Percentiles rank a stretch among this genome's conserved stretches.
Conservation (phyloP, 163 green algal genomes). For the Scenedesmus sp. region DNA sequence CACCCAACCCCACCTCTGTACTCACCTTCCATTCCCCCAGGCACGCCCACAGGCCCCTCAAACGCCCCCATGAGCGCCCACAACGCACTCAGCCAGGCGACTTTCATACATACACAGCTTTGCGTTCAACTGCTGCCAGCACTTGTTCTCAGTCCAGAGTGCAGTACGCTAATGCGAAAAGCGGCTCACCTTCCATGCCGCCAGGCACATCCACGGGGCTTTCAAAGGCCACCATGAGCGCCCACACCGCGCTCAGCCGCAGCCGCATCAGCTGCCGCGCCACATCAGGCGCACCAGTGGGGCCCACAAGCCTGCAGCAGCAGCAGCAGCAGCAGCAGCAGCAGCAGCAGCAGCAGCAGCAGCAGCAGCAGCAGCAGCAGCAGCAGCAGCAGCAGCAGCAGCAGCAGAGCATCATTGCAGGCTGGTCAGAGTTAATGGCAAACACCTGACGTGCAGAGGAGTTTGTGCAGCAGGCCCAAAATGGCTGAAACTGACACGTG, state of each 20-base stretch:
- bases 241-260: constrained; percentile 78
- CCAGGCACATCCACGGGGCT: constrained; percentile 52
- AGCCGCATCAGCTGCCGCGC: constrained; percentile 74
- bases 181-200: constrained; percentile 67
- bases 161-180: too few species aligned
- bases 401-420: too few species aligned
- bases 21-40: constrained; percentile 64
- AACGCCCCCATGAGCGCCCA: too few species aligned
- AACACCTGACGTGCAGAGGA: background rate
- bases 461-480: too few species aligned
- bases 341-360: background rate
- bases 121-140: constrained; percentile 51
- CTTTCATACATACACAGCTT: too few species aligned
- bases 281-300: constrained; percentile 68
- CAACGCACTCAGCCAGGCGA: too few species aligned
- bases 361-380: background rate
- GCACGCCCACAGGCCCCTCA: constrained; percentile 53
- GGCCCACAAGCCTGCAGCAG: constrained; percentile 59
- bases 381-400: background rate
- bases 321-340: background rate
- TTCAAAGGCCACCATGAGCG: constrained; percentile 80
- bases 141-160: too few species aligned
- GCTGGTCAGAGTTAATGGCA: background rate
- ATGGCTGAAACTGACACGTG: too few species aligned
- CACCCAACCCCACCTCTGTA: background rate